phyloP scores from a whole-genome alignment of 495 filamentous ascomycete species.

The Parmelia sp. region DNA sequence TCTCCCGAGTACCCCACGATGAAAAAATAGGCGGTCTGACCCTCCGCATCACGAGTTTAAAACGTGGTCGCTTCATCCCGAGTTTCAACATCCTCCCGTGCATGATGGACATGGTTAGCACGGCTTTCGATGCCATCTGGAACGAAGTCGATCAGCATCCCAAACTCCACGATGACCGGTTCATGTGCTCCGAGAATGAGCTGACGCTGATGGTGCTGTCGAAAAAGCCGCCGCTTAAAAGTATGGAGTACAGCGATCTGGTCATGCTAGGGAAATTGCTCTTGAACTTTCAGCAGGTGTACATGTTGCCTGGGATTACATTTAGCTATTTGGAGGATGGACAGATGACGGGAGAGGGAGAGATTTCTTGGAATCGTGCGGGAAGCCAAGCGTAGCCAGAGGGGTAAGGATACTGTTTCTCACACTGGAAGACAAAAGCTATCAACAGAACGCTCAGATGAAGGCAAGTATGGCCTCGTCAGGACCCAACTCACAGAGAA shows the following conservation, averaged over 20 bases:
- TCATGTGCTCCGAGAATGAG: neutral
- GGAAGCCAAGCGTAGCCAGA: neutral
- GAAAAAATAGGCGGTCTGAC: neutral
- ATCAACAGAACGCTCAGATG: neutral
- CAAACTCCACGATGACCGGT: neutral
- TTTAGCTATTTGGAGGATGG: neutral
- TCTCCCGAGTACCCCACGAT: neutral
- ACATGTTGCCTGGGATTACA: neutral
- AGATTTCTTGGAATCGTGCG: neutral
- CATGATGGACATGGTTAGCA: slow-evolving; percentile 1
- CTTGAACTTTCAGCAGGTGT: slow-evolving; percentile 1
- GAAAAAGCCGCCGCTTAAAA: neutral
- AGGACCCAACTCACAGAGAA: neutral
- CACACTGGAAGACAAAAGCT: neutral
- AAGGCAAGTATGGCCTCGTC: neutral
- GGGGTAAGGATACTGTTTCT: neutral
- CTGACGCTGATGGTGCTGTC: neutral
- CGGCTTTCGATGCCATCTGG: slow-evolving; percentile 4
- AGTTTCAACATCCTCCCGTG: slow-evolving; percentile 3
- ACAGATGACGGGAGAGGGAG: neutral
- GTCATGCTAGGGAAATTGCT: neutral
- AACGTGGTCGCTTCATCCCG: neutral
- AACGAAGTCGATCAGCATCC: neutral
- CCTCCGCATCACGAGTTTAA: neutral
- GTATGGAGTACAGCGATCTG: slow-evolving; percentile 1